Percentiles rank a stretch among this genome's conserved stretches.
Conservation (phyloP, 495 filamentous ascomycete genomes). For the Chlorociboria aeruginascens region DNA sequence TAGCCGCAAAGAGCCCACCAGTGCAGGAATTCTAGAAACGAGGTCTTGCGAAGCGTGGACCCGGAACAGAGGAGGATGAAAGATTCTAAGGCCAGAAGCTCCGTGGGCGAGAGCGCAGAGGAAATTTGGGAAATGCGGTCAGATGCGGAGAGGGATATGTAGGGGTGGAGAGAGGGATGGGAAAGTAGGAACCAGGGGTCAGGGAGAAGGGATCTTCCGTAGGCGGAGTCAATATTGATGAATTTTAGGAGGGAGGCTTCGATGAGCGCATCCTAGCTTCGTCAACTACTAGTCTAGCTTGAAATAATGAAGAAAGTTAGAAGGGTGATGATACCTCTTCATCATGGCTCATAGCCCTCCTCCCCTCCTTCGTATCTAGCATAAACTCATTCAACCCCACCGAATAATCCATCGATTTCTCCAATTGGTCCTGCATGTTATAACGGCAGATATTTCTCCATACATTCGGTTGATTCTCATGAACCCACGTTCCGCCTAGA, state of each 20-base stretch:
- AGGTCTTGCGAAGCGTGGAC: constrained; percentile 1
- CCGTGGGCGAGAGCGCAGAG: neutral
- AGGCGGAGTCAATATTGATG: neutral
- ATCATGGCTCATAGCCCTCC: neutral
- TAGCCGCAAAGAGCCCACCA: constrained; percentile 1
- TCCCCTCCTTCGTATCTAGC: neutral
- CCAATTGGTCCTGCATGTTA: constrained; percentile 7
- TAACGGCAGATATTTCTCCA: constrained; percentile 18
- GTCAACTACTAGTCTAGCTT: neutral
- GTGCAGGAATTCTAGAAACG: neutral
- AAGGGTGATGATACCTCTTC: neutral
- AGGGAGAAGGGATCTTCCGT: neutral
- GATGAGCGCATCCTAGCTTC: neutral
- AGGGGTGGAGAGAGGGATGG: neutral
- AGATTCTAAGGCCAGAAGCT: neutral
- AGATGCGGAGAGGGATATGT: neutral
- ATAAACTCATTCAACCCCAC: neutral
- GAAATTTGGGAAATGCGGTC: neutral
- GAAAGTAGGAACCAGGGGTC: neutral
- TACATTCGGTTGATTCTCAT: constrained; percentile 9
- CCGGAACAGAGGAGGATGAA: neutral
- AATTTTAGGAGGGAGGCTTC: neutral
- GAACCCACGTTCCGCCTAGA: constrained; percentile 28
- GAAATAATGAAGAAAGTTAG: neutral
- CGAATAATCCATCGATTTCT: neutral